These are phyloP conservation scores for Stentor coeruleus DNA, from an alignment of 73 alveolate genomes.

Conservation along the genomic window DNA sequence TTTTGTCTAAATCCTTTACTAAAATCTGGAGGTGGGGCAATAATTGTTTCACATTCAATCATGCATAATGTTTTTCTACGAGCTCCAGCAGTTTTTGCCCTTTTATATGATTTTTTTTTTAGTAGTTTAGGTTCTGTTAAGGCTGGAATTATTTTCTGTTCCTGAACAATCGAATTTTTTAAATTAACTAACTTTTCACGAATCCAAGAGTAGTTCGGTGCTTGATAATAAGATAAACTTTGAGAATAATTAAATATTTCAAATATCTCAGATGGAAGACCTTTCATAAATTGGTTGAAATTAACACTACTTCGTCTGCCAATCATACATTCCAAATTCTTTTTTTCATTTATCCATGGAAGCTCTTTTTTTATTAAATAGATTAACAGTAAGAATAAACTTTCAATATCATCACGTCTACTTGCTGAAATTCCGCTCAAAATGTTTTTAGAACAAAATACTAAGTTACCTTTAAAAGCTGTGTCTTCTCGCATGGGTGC, in stretches of 20 bases:
- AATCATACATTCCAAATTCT: background rate
- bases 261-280: background rate
- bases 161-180: background rate
- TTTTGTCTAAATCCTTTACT: background rate
- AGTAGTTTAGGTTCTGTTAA: background rate
- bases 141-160: too few relatives aligned
- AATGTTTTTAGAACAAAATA: slow-evolving; percentile 9
- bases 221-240: background rate
- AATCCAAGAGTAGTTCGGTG: slow-evolving; percentile 3
- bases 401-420: slow-evolving; percentile 1
- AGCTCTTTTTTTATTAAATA: background rate
- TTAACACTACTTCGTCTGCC: slow-evolving; percentile 4
- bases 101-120: background rate
- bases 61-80: background rate
- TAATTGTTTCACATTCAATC: background rate
- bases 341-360: background rate
- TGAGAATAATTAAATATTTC: background rate
- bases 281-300: background rate
- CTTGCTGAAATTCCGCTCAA: background rate
- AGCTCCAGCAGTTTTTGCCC: background rate
- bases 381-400: background rate
- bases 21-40: background rate
- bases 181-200: slow-evolving; percentile 8
- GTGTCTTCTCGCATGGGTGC: slow-evolving; percentile 12
- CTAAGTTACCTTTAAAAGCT: slow-evolving; percentile 6